Evolutionary conservation across 139 green algal genomes (phyloP).

Genomic region (Chlorella sp.): DNA sequence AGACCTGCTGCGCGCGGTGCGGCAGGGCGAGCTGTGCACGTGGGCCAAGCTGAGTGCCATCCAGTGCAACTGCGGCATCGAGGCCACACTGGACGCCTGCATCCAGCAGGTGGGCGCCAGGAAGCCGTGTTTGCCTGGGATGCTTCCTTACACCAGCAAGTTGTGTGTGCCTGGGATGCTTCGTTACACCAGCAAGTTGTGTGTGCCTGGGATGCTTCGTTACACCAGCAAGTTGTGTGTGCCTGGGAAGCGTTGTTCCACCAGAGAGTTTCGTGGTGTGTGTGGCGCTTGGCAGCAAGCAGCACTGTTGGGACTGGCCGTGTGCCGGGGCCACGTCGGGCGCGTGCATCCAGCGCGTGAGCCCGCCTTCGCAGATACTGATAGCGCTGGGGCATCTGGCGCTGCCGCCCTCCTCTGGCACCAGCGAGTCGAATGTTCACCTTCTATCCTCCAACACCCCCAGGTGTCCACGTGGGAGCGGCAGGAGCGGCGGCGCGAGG

Average conservation of each 20-base stretch:
- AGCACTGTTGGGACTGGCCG: too few species aligned
- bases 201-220: too few species aligned
- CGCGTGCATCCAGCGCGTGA: neutral
- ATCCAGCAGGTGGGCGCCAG: constrained; percentile 58
- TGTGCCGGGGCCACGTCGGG: too few species aligned
- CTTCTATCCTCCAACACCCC: neutral
- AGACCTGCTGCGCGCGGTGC: constrained; percentile 35
- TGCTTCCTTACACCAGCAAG: too few species aligned
- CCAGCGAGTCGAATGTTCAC: neutral
- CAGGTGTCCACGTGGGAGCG: constrained; percentile 41
- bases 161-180: too few species aligned
- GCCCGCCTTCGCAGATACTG: neutral
- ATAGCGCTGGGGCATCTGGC: neutral
- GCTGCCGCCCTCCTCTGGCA: neutral
- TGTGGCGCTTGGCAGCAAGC: too few species aligned
- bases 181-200: too few species aligned
- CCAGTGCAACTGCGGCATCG: constrained; percentile 90
- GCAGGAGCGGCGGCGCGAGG: constrained; percentile 27
- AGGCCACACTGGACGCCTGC: constrained; percentile 88
- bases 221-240: too few species aligned
- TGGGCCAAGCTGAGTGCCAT: constrained; percentile 92
- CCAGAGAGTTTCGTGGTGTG: too few species aligned
- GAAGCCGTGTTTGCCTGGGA: neutral
- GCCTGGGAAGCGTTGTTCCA: too few species aligned
- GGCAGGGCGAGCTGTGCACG: constrained; percentile 75